Percentiles rank a stretch among this genome's conserved stretches.
Conservation (phyloP, 306 rosid genomes). For the Canavalia ensiformis region DNA sequence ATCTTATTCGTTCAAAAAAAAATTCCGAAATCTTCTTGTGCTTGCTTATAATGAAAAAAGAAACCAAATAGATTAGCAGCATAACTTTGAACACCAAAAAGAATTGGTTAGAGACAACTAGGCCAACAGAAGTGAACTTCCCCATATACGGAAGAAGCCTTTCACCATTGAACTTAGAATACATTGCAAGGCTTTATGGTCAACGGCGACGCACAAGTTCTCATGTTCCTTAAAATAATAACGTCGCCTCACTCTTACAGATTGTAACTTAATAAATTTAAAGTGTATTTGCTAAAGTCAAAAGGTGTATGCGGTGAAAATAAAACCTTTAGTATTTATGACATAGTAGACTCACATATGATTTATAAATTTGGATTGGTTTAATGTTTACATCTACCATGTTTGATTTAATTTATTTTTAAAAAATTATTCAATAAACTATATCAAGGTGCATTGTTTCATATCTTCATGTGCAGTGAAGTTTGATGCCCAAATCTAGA, state of each 20-base stretch:
- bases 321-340: neutral
- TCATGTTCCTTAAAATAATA: conserved; percentile 30
- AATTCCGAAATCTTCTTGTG: neutral
- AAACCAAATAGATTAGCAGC: neutral
- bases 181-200: conserved; percentile 7
- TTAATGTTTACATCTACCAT: neutral
- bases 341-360: neutral
- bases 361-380: conserved; percentile 9
- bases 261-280: neutral
- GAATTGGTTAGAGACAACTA: neutral
- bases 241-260: neutral
- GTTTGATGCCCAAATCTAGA: neutral
- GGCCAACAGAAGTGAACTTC: neutral
- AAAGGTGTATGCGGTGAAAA: neutral
- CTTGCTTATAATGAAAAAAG: neutral
- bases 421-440: too few species aligned
- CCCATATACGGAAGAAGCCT: neutral
- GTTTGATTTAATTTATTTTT: too few species aligned
- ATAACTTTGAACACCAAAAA: neutral
- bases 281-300: conserved; percentile 23
- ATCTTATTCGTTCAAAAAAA: neutral
- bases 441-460: conserved; percentile 11
- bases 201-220: conserved; percentile 12
- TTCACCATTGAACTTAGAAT: conserved; percentile 6
- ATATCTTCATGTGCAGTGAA: conserved; percentile 1